phyloP scores from a whole-genome alignment of 805 yeast genomes.

The Cyberlindnera japonica region DNA sequence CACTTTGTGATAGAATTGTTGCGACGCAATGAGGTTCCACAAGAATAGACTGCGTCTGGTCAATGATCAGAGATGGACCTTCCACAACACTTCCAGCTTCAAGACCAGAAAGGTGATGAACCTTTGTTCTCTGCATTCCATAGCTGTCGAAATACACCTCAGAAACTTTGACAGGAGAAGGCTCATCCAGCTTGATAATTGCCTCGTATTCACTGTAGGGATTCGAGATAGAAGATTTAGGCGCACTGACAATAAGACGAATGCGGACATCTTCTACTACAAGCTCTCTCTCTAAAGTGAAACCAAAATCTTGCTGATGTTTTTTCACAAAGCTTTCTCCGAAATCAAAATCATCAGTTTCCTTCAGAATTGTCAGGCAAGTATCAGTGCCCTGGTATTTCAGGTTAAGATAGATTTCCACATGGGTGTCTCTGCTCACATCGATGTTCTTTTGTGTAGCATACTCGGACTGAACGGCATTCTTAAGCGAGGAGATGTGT shows the following conservation, averaged over 20 bases:
- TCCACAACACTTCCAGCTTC: conserved; percentile 45
- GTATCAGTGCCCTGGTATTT: conserved; percentile 88
- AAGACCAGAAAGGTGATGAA: conserved; percentile 53
- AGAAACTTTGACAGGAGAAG: conserved; percentile 33
- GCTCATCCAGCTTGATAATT: too few species aligned
- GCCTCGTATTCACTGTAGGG: too few species aligned
- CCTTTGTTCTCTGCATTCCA: conserved; percentile 48
- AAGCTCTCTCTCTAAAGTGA: conserved; percentile 54
- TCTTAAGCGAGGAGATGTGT: conserved; percentile 8
- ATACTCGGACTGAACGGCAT: conserved; percentile 30
- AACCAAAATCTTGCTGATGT: conserved; percentile 74
- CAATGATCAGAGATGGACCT: conserved; percentile 57
- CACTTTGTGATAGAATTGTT: conserved; percentile 35
- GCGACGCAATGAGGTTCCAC: conserved; percentile 54
- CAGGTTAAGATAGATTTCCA: conserved; percentile 70
- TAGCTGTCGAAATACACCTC: conserved; percentile 29
- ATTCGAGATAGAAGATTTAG: conserved; percentile 36
- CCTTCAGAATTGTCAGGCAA: conserved; percentile 59
- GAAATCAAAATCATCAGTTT: conserved; percentile 33
- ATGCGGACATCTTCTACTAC: conserved; percentile 72
- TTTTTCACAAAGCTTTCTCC: conserved; percentile 45
- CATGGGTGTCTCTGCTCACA: conserved; percentile 40
- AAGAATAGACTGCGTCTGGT: conserved; percentile 57
- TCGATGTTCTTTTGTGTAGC: conserved; percentile 50
- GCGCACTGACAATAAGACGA: conserved; percentile 65